Percentiles rank a stretch among this genome's conserved stretches.
phyloP scores from a whole-genome alignment of 1,139 yeast genomes.

The Komagataea norvegica region DNA sequence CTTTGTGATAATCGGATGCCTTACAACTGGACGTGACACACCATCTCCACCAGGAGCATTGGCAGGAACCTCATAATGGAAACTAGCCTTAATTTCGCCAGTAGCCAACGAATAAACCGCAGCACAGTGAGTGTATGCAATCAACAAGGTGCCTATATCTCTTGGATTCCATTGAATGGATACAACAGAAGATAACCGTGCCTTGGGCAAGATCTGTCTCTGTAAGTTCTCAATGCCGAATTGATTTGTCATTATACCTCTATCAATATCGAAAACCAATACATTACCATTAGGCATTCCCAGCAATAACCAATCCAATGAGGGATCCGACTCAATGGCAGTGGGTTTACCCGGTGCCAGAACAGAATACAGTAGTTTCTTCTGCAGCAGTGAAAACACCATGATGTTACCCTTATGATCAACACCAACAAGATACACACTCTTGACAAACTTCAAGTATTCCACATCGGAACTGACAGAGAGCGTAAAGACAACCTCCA shows the following conservation, averaged over 20 bases:
- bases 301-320: constrained; percentile 78
- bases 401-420: constrained; percentile 52
- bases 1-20: constrained; percentile 50
- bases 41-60: constrained; percentile 63
- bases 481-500: constrained; percentile 62
- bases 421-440: constrained; percentile 70
- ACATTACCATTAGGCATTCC: constrained; percentile 78
- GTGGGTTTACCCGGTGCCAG: constrained; percentile 64
- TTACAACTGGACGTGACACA: constrained; percentile 34
- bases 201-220: constrained; percentile 35
- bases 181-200: constrained; percentile 50
- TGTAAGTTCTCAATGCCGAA: constrained; percentile 71
- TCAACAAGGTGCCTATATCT: constrained; percentile 72
- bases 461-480: constrained; percentile 49
- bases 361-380: constrained; percentile 47
- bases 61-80: constrained; percentile 56
- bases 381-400: constrained; percentile 65
- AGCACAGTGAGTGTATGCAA: constrained; percentile 69
- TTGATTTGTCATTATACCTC: constrained; percentile 63
- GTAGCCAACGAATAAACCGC: constrained; percentile 63
- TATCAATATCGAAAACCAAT: constrained; percentile 77
- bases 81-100: constrained; percentile 50
- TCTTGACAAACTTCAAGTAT: constrained; percentile 64
- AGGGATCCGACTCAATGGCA: constrained; percentile 72
- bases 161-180: constrained; percentile 81